phyloP scores from a whole-genome alignment of 768 basidiomycete genomes.

The Tricholoma flavovirens region DNA sequence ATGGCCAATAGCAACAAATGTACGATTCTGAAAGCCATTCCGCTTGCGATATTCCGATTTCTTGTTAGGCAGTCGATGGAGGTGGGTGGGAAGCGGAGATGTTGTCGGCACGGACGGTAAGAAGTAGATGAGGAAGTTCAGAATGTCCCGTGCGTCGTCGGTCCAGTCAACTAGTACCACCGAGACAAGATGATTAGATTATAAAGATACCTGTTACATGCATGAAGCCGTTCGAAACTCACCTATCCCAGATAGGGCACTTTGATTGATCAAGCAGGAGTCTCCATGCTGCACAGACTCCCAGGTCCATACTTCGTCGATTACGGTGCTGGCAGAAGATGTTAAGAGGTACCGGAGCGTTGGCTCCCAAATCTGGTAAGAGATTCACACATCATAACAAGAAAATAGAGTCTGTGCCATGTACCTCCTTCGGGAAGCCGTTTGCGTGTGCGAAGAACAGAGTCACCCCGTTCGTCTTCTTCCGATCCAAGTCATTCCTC shows the following conservation, averaged over 20 bases:
- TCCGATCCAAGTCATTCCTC: conserved; percentile 24
- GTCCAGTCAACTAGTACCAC: conserved; percentile 67
- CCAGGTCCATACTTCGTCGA: conserved; percentile 76
- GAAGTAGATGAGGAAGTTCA: conserved; percentile 68
- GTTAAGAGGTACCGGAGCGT: conserved; percentile 48
- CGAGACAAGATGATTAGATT: not conserved
- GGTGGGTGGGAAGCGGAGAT: conserved; percentile 42
- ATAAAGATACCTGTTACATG: not conserved
- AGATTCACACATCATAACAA: not conserved
- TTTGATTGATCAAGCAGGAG: conserved; percentile 64
- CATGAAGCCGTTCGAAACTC: conserved; percentile 18
- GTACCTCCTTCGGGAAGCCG: conserved; percentile 83
- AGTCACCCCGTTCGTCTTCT: conserved; percentile 45
- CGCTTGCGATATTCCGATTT: conserved; percentile 37
- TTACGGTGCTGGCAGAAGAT: conserved; percentile 26
- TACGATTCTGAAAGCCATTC: conserved; percentile 46
- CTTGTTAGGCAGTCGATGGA: conserved; percentile 40
- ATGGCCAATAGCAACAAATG: conserved; percentile 71
- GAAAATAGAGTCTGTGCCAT: conserved; percentile 12
- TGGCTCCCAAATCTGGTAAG: conserved; percentile 72
- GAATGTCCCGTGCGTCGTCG: conserved; percentile 72
- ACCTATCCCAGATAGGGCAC: conserved; percentile 54
- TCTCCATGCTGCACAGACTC: conserved; percentile 87
- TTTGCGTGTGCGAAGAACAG: conserved; percentile 80
- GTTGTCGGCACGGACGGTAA: conserved; percentile 41